Conservation (phyloP, 2,329 filamentous ascomycete genomes). For the Alternaria sp. region DNA sequence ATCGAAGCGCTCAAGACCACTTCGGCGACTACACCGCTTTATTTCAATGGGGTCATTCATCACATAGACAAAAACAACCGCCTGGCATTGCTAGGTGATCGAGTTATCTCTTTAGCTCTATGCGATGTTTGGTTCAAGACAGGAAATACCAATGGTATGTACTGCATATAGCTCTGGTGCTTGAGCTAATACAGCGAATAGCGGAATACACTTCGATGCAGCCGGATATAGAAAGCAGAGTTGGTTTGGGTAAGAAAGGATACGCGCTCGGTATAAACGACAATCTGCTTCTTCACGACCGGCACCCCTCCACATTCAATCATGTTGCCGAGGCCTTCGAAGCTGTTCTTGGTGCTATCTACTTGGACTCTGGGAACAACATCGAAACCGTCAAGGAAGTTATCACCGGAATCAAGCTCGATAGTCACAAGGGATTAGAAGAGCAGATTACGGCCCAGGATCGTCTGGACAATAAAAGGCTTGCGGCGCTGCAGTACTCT, state of each 20-base stretch:
- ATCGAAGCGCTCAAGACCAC: conserved; percentile 28
- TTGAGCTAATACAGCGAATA: conserved; percentile 4
- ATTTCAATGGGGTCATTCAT: conserved; percentile 18
- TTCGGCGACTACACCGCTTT: conserved; percentile 9
- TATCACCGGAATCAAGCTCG: conserved; percentile 12
- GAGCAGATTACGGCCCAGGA: not conserved
- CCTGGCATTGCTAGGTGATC: conserved; percentile 32
- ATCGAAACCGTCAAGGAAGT: conserved; percentile 14
- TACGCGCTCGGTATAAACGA: conserved; percentile 14
- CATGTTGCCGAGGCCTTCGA: conserved; percentile 29
- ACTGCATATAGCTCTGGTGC: not conserved
- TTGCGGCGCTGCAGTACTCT: not conserved
- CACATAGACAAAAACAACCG: conserved; percentile 21
- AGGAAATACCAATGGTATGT: conserved; percentile 14
- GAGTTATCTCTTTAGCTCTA: conserved; percentile 17
- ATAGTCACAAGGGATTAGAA: conserved; percentile 17
- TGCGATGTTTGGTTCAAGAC: conserved; percentile 26
- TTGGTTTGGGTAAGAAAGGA: conserved; percentile 9
- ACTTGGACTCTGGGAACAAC: conserved; percentile 23
- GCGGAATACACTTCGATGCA: conserved; percentile 12
- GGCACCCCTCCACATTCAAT: not conserved
- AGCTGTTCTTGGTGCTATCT: conserved; percentile 32
- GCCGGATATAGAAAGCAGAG: conserved; percentile 2
- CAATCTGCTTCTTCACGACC: conserved; percentile 5
- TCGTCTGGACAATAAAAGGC: not conserved